phyloP scores from a whole-genome alignment of 2,329 filamentous ascomycete genomes.

The Sporothrix schenckii region DNA sequence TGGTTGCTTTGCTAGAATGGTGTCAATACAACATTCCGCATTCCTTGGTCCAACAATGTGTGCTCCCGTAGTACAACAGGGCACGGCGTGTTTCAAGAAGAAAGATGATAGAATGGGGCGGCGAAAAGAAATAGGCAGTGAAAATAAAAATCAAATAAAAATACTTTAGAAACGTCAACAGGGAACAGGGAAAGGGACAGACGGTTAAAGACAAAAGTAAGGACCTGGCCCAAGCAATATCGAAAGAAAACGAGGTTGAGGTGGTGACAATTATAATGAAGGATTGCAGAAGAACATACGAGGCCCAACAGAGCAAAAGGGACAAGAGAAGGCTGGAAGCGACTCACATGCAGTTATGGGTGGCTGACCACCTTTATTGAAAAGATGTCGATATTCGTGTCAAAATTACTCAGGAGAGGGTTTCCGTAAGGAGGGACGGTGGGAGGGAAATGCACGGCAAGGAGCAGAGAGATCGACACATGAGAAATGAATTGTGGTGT shows the following conservation, averaged over 20 bases:
- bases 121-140: background rate
- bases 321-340: conserved; percentile 9
- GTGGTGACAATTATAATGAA: background rate
- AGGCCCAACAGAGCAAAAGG: conserved; percentile 8
- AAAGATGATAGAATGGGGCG: background rate
- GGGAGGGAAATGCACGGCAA: background rate
- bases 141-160: background rate
- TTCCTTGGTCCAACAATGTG: conserved; percentile 16
- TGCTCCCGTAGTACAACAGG: conserved; percentile 14
- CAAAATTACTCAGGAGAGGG: background rate
- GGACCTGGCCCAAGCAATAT: conserved; percentile 18
- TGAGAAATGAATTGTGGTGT: conserved; percentile 25
- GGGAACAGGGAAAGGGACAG: conserved; percentile 2
- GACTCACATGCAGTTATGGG: conserved; percentile 18
- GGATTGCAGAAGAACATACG: no score
- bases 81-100: conserved; percentile 30
- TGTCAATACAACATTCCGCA: conserved; percentile 31
- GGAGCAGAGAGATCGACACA: conserved; percentile 27
- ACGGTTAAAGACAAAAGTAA: conserved; percentile 20
- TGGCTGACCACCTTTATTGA: conserved; percentile 15
- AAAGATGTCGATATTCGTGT: conserved; percentile 9
- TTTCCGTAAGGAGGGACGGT: conserved; percentile 9
- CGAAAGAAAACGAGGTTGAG: background rate
- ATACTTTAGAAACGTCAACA: background rate
- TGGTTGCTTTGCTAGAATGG: conserved; percentile 12